phyloP scores from a whole-genome alignment of 768 basidiomycete species.

The Epithele typhae region DNA sequence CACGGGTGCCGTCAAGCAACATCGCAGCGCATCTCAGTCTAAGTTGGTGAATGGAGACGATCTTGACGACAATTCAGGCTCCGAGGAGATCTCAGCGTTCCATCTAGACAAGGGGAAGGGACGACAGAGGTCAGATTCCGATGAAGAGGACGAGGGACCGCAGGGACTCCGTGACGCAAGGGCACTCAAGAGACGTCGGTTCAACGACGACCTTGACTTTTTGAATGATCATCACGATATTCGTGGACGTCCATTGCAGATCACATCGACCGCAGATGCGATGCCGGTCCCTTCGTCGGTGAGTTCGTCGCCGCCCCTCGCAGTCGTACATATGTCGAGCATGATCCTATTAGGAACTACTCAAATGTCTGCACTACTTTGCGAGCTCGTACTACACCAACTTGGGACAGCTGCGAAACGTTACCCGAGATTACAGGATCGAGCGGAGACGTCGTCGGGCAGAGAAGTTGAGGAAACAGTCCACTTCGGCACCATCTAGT shows the following conservation, averaged over 20 bases:
- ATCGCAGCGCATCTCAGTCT: slow-evolving; percentile 21
- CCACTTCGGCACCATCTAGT: slow-evolving; percentile 7
- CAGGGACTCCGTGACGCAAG: slow-evolving; percentile 16
- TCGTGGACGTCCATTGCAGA: too few relatives aligned
- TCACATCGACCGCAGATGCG: too few relatives aligned
- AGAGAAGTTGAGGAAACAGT: slow-evolving; percentile 30
- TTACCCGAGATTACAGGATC: slow-evolving; percentile 30
- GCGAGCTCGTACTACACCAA: slow-evolving; percentile 56
- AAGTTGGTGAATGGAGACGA: slow-evolving; percentile 18
- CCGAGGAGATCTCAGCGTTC: slow-evolving; percentile 10
- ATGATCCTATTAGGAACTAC: slow-evolving; percentile 47
- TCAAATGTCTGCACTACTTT: slow-evolving; percentile 50
- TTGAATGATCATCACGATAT: too few relatives aligned
- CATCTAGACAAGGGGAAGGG: slow-evolving; percentile 22
- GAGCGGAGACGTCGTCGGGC: slow-evolving; percentile 33
- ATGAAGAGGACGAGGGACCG: slow-evolving; percentile 11
- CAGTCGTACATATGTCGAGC: too few relatives aligned
- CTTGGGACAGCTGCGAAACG: slow-evolving; percentile 54
- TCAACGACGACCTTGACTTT: slow-evolving; percentile 49
- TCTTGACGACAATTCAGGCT: too few relatives aligned
- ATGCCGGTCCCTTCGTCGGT: slow-evolving; percentile 47
- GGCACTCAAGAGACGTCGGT: slow-evolving; percentile 38
- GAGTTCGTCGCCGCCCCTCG: too few relatives aligned
- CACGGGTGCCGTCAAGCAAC: slow-evolving; percentile 34
- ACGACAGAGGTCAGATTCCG: slow-evolving; percentile 13